Percentiles rank a stretch among this genome's conserved stretches.
Conservation (phyloP, 805 yeast species). For the Metschnikowia rubicola region DNA sequence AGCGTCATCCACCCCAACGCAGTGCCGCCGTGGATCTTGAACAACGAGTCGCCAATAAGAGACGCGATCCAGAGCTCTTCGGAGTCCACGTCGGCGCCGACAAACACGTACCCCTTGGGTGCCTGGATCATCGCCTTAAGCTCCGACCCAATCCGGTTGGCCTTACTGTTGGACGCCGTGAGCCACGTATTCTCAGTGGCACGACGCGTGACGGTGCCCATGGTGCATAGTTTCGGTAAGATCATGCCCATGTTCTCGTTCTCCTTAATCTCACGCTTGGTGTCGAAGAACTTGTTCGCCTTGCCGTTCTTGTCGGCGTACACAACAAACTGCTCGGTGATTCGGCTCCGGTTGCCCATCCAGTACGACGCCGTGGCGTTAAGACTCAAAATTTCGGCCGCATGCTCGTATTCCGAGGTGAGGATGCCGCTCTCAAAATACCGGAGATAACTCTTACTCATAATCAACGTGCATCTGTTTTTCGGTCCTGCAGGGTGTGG, state of each 20-base stretch:
- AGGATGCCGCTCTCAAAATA: slow-evolving; percentile 72
- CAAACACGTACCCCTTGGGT: slow-evolving; percentile 85
- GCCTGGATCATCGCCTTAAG: slow-evolving; percentile 82
- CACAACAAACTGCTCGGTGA: slow-evolving; percentile 81
- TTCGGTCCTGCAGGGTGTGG: slow-evolving; percentile 87
- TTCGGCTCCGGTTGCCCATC: slow-evolving; percentile 86
- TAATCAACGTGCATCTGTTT: slow-evolving; percentile 67
- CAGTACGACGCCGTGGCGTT: slow-evolving; percentile 86
- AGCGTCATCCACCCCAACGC: slow-evolving; percentile 99
- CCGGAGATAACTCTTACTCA: slow-evolving; percentile 71
- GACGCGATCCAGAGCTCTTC: slow-evolving; percentile 99
- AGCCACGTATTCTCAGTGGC: slow-evolving; percentile 98
- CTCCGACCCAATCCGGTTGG: slow-evolving; percentile 85
- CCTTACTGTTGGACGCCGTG: slow-evolving; percentile 93
- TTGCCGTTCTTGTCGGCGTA: slow-evolving; percentile 29
- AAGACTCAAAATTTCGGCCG: slow-evolving; percentile 72
- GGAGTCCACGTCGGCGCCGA: slow-evolving; percentile 98
- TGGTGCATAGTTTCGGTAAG: slow-evolving; percentile 76
- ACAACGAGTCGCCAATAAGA: slow-evolving; percentile 85
- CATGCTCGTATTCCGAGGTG: slow-evolving; percentile 67
- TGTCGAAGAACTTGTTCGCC: slow-evolving; percentile 25
- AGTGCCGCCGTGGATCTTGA: slow-evolving; percentile 89
- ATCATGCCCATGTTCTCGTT: slow-evolving; percentile 60
- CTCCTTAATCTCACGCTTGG: slow-evolving; percentile 21
- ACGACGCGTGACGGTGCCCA: slow-evolving; percentile 96